Evolutionary conservation across 306 rosid species (phyloP).

Genomic region (Fragaria iinumae): DNA sequence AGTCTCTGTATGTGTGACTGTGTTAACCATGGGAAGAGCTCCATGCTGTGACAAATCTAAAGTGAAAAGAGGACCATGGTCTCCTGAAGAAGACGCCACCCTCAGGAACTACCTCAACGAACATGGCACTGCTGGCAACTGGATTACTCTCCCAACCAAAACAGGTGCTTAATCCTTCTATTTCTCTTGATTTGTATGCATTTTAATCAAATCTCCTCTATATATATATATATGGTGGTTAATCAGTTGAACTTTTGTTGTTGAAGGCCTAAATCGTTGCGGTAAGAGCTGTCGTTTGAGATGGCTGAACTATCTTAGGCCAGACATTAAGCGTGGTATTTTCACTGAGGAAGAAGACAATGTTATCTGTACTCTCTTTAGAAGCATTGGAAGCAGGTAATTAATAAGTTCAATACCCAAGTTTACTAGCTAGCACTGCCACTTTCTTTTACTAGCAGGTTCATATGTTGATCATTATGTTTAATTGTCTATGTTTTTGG

Average conservation of each 20-base stretch:
- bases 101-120: constrained; percentile 50
- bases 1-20: not conserved
- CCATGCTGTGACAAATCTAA: constrained; percentile 97
- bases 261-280: constrained; percentile 41
- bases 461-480: not conserved
- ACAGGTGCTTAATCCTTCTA: constrained; percentile 41
- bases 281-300: constrained; percentile 57
- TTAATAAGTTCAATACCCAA: not conserved
- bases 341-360: constrained; percentile 46
- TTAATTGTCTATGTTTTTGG: not conserved
- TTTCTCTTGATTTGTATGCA: not conserved
- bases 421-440: no score
- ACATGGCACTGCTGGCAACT: constrained; percentile 50
- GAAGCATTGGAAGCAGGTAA: constrained; percentile 44
- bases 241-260: not conserved
- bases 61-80: constrained; percentile 96
- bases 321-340: constrained; percentile 48
- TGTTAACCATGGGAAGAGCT: constrained; percentile 73
- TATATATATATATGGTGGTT: not conserved
- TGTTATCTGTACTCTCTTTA: constrained; percentile 31
- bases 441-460: no score
- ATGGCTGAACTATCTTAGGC: constrained; percentile 53
- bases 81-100: constrained; percentile 76
- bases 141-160: constrained; percentile 65
- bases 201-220: not conserved